A percentile compares a stretch with the other conserved stretches of the same genome.
Evolutionary conservation across 2,329 filamentous ascomycete genomes (phyloP).

Genomic region (Tolypocladium sp.): DNA sequence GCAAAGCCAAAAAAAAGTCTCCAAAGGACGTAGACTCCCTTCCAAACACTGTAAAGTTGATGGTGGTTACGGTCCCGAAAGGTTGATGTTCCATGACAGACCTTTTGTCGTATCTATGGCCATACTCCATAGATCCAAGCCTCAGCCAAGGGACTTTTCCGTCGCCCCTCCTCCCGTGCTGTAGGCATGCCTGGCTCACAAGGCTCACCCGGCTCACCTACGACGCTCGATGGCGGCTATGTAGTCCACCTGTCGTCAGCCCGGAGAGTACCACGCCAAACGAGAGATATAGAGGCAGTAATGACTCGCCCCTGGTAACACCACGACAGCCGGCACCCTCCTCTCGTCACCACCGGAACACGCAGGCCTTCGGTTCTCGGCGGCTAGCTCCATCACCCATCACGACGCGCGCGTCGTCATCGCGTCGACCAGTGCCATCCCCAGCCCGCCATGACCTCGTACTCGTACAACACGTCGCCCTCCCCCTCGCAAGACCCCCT

Average conservation of each 20-base stretch:
- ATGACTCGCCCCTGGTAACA: not conserved
- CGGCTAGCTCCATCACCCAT: not conserved
- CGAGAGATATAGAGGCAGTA: not conserved
- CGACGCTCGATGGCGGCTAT: not conserved
- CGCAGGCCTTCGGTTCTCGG: not conserved
- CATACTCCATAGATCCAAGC: not conserved
- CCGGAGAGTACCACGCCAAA: not conserved
- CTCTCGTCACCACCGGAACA: not conserved
- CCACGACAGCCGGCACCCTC: not conserved
- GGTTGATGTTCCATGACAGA: too few relatives aligned
- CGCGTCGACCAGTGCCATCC: not conserved
- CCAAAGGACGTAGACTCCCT: too few relatives aligned
- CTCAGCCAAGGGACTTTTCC: not conserved
- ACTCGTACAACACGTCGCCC: not conserved
- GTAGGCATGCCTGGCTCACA: not conserved
- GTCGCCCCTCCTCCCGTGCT: too few relatives aligned
- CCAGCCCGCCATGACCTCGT: not conserved
- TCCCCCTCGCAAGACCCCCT: not conserved
- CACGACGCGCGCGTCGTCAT: not conserved
- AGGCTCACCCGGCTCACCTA: not conserved
- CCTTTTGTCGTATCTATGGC: too few relatives aligned
- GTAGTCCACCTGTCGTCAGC: not conserved
- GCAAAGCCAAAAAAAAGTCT: too few relatives aligned
- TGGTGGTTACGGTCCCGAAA: too few relatives aligned
- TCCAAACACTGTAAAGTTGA: too few relatives aligned